Conservation (phyloP, 2,329 filamentous ascomycete species). For the Dactylellina leptospora region DNA sequence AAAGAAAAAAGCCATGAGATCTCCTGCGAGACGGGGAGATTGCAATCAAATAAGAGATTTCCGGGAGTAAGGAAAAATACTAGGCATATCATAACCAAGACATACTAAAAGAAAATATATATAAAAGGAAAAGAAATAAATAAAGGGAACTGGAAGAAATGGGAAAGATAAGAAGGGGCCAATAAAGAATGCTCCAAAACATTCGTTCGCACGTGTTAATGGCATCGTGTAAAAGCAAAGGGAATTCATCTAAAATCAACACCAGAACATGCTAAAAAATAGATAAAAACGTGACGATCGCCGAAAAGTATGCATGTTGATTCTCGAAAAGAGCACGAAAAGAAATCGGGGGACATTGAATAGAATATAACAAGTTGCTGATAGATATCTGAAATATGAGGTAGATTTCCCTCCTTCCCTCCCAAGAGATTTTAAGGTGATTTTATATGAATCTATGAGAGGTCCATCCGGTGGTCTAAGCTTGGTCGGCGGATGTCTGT, state of each 20-base stretch:
- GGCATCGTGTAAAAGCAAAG: constrained; percentile 14
- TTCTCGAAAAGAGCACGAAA: constrained; percentile 8
- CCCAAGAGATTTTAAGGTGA: background rate
- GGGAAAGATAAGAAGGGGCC: constrained; percentile 3
- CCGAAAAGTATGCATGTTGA: constrained; percentile 33
- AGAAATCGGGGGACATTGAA: constrained; percentile 8
- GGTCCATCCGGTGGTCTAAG: constrained; percentile 48
- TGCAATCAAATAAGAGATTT: no score
- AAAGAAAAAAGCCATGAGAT: background rate
- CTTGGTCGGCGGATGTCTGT: constrained; percentile 45
- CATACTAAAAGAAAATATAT: background rate
- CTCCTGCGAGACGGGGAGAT: no score
- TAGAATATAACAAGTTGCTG: no score
- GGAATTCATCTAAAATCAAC: constrained; percentile 51
- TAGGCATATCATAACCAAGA: background rate
- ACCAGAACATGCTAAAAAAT: constrained; percentile 51
- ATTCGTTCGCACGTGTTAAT: constrained; percentile 37
- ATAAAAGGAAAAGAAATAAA: constrained; percentile 4
- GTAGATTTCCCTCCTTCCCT: background rate
- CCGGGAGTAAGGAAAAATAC: no score
- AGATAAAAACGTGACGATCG: constrained; percentile 28
- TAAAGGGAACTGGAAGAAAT: constrained; percentile 2
- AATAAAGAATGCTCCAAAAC: constrained; percentile 16
- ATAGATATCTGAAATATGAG: no score
- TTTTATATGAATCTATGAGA: constrained; percentile 20